Evolutionary conservation across 2,329 filamentous ascomycete species (phyloP), one percentile per base, ranked within the genome.

Genomic region (Penicillium sp.): DNA sequence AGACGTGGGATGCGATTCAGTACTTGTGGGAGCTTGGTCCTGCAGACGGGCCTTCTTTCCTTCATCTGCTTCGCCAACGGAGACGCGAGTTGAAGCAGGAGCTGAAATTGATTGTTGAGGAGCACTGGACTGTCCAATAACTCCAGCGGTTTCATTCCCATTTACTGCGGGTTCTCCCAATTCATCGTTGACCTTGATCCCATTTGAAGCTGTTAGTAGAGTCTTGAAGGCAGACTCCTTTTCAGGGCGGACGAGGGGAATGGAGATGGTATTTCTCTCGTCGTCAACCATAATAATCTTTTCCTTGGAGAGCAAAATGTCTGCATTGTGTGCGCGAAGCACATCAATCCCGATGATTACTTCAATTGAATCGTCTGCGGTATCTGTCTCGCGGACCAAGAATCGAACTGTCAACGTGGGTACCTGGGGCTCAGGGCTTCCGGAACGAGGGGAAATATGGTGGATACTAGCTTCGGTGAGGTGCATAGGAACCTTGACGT

Each of bases 161-260:
- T 70, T 69, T 6, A 52, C 52, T 16, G 58, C 55, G n/a, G 58
- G 55, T 14, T 11, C 26, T 8, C 44, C 19, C 19, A 26, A 50
- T 1, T 52, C 56, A 46, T 55, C 37, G 21, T 57, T 59, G 10
- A 61, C 31, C 16, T 47, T 11, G 39, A 42, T 21, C 14, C 4
- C 49, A 48, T 69, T 62, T 2, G 76, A 66, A 43, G 81, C 81
- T 1, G 89, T 92, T 66, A 80, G 86, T 49, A 98, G 82, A 65
- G 87, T 84, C 66, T 90, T 95, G 78, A 96, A 98, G 0, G 86
- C 77, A 3, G 80, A 81, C 55, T 96, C 91, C 66, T 96, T 89
- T 73, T 98, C 95, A 0, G 95, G 95, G 27, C 95, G 87, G 42
- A 96, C 92, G 64, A 99, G 89, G 2, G 95, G 95, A 33, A 99